Evolutionary conservation across 1,284 basidiomycete species (phyloP).

Genomic region (Ganoderma sinense): DNA sequence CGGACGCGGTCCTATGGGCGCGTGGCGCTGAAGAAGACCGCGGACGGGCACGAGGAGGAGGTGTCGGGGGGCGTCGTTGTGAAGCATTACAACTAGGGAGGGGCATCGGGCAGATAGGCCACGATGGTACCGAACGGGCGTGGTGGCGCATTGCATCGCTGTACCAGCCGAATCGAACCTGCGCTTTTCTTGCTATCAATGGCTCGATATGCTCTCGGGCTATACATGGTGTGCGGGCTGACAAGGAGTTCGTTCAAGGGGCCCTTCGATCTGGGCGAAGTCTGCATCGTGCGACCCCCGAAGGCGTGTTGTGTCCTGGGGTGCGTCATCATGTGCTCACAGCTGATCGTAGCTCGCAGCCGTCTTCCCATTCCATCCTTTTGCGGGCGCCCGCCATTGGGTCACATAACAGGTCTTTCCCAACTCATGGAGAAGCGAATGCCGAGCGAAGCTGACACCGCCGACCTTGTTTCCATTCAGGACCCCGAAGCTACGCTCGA

Average conservation of each 20-base stretch:
- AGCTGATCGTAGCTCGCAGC: not conserved
- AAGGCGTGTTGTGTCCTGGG: not conserved
- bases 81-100: conserved; percentile 53
- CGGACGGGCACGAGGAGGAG: conserved; percentile 54
- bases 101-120: not conserved
- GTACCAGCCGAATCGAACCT: not conserved
- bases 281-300: not conserved
- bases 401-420: not conserved
- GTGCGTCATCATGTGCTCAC: not conserved
- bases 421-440: not conserved
- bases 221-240: not conserved
- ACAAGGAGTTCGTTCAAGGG: not conserved
- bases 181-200: conserved; percentile 6
- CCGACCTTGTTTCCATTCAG: not conserved
- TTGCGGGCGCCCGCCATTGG: not conserved
- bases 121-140: not conserved
- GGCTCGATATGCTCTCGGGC: not conserved
- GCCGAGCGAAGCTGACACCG: not conserved
- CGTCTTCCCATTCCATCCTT: not conserved
- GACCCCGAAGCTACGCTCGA: not conserved
- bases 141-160: not conserved
- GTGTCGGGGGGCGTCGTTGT: conserved; percentile 54
- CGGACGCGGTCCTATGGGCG: conserved; percentile 44
- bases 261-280: not conserved
- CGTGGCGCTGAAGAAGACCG: conserved; percentile 37